phyloP scores from a whole-genome alignment of 345 rosid genomes.

The Geranium brycei region DNA sequence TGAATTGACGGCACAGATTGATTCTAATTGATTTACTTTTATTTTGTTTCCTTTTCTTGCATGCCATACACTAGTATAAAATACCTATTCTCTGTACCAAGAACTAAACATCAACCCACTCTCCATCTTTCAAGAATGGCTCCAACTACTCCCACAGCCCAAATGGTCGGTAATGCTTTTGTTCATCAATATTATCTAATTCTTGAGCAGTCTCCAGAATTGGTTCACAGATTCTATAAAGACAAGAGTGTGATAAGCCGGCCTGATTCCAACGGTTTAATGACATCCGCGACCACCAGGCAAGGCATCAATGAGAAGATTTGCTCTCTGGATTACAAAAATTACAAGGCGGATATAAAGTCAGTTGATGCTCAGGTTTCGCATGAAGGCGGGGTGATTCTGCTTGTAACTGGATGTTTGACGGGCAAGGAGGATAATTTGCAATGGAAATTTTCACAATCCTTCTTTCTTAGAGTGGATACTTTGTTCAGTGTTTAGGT shows the following conservation, averaged over 20 bases:
- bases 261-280: slow-evolving; percentile 35
- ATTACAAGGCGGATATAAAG: slow-evolving; percentile 66
- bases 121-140: slow-evolving; percentile 22
- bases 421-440: too few species aligned
- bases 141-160: slow-evolving; percentile 25
- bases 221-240: slow-evolving; percentile 53
- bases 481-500: too few species aligned
- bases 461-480: too few species aligned
- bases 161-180: slow-evolving; percentile 54
- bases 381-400: slow-evolving; percentile 51
- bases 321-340: slow-evolving; percentile 37
- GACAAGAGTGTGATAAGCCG: slow-evolving; percentile 54
- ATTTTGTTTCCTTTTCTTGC: too few species aligned
- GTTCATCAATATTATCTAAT: slow-evolving; percentile 58
- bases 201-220: slow-evolving; percentile 42
- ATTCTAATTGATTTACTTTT: too few species aligned
- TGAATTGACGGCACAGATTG: too few species aligned
- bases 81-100: too few species aligned
- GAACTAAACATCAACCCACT: not conserved
- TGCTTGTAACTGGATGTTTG: slow-evolving; percentile 13
- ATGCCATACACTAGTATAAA: too few species aligned
- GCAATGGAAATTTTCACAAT: too few species aligned
- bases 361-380: slow-evolving; percentile 88
- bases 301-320: slow-evolving; percentile 45
- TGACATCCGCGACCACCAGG: slow-evolving; percentile 48